Conservation (phyloP, 2,329 filamentous ascomycete species). For the Aspergillus fructus region DNA sequence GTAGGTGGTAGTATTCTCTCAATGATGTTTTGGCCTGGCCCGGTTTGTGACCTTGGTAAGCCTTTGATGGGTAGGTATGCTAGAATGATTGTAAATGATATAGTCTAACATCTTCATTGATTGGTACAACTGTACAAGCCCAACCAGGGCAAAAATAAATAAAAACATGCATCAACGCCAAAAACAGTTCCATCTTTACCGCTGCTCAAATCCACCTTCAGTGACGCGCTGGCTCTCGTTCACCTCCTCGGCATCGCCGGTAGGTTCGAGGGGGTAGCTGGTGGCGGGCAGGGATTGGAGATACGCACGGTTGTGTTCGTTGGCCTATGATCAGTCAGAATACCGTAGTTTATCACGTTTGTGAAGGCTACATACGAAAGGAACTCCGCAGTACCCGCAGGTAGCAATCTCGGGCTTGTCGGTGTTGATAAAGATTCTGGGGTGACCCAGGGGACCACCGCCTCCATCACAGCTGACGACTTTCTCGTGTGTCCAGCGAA, state of each 20-base stretch:
- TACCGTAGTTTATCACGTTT: background rate
- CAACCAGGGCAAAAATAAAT: slow-evolving; percentile 19
- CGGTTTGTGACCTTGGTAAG: background rate
- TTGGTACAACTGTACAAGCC: slow-evolving; percentile 38
- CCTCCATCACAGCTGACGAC: slow-evolving; percentile 88
- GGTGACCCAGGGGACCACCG: slow-evolving; percentile 85
- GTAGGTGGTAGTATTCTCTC: background rate
- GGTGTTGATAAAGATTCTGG: slow-evolving; percentile 93
- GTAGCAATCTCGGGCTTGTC: slow-evolving; percentile 92
- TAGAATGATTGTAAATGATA: slow-evolving; percentile 2
- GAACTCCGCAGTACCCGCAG: slow-evolving; percentile 91
- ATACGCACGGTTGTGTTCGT: slow-evolving; percentile 82
- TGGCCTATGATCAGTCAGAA: slow-evolving; percentile 59
- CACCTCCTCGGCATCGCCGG: slow-evolving; percentile 59
- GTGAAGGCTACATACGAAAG: slow-evolving; percentile 67
- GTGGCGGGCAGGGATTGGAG: slow-evolving; percentile 79
- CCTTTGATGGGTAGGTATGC: background rate
- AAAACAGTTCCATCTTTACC: slow-evolving; percentile 47
- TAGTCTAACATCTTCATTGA: slow-evolving; percentile 30
- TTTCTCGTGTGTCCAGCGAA: slow-evolving; percentile 82
- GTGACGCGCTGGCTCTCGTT: slow-evolving; percentile 59
- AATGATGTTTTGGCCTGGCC: background rate
- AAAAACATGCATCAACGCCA: slow-evolving; percentile 36
- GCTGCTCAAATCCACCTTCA: slow-evolving; percentile 59
- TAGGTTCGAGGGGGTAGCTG: slow-evolving; percentile 74